These are phyloP conservation scores for Secale cereale DNA, from an alignment of 176 grass and related monocot genomes.

Conservation along the genomic window DNA sequence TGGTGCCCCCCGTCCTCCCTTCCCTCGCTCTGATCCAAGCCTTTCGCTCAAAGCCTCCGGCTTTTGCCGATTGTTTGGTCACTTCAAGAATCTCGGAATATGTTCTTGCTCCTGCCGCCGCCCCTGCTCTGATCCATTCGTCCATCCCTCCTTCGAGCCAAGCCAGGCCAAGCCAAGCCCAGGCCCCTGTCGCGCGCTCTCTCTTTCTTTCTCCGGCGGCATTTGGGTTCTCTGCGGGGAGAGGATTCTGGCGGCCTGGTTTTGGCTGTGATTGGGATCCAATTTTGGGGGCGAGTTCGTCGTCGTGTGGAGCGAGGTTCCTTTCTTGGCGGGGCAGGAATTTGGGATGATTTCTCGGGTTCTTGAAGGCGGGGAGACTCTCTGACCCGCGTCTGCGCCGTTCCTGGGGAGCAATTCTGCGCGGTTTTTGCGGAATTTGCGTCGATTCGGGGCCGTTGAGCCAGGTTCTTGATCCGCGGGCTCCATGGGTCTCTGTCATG, in stretches of 20 bases:
- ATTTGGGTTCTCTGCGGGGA: slow-evolving; percentile 26
- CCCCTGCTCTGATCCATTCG: slow-evolving; percentile 26
- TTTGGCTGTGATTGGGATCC: slow-evolving; percentile 20
- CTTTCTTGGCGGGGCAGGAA: slow-evolving; percentile 23
- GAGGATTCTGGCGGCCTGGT: slow-evolving; percentile 22
- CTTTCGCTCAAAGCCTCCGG: slow-evolving; percentile 44
- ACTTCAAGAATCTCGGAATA: slow-evolving; percentile 57
- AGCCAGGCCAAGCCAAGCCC: background rate
- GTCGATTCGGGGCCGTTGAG: slow-evolving; percentile 30
- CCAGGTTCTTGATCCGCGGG: slow-evolving; percentile 32
- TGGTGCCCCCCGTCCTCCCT: slow-evolving; percentile 6
- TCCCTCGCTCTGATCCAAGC: slow-evolving; percentile 48
- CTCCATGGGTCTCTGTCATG: slow-evolving; percentile 90
- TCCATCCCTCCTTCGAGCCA: background rate
- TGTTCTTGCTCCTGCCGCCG: slow-evolving; percentile 39
- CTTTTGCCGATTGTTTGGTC: slow-evolving; percentile 49
- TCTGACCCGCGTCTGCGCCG: slow-evolving; percentile 27
- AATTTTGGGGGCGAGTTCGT: slow-evolving; percentile 12
- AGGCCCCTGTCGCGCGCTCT: background rate
- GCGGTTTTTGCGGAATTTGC: slow-evolving; percentile 9
- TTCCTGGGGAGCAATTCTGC: slow-evolving; percentile 12
- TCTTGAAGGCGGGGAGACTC: slow-evolving; percentile 18
- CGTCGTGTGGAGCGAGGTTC: slow-evolving; percentile 15
- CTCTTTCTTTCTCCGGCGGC: slow-evolving; percentile 9
- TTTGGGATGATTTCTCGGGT: slow-evolving; percentile 34